Conservation (phyloP, 495 filamentous ascomycete species). For the Lepidopterella palustris region DNA sequence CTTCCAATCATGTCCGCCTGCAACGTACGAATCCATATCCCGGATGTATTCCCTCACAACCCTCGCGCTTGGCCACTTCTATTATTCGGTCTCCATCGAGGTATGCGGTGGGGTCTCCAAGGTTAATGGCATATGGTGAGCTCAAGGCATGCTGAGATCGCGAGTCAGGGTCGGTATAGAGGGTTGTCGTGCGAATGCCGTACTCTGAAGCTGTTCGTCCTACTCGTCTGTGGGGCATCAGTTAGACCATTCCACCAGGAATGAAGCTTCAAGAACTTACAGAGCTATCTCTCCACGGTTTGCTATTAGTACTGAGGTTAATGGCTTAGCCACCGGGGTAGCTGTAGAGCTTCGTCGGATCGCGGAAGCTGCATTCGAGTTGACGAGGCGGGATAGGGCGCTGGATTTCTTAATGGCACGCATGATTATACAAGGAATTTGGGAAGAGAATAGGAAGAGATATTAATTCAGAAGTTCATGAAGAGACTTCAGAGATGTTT, state of each 20-base stretch:
- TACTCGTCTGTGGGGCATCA: slow-evolving; percentile 55
- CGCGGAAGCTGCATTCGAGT: slow-evolving; percentile 7
- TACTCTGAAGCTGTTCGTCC: slow-evolving; percentile 76
- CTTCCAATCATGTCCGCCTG: neutral
- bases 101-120: slow-evolving; percentile 76
- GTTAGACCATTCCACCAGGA: neutral
- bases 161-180: slow-evolving; percentile 91
- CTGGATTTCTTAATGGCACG: slow-evolving; percentile 20
- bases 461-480: neutral
- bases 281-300: slow-evolving; percentile 97
- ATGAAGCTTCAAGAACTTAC: slow-evolving; percentile 36
- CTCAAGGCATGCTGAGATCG: slow-evolving; percentile 80
- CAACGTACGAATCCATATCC: slow-evolving; percentile 85
- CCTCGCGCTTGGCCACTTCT: slow-evolving; percentile 70
- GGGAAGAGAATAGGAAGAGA: no score
- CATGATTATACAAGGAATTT: slow-evolving; percentile 8
- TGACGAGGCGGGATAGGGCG: slow-evolving; percentile 20
- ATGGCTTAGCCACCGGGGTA: slow-evolving; percentile 39
- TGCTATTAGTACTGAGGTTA: slow-evolving; percentile 87
- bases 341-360: slow-evolving; percentile 17
- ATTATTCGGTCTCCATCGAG: slow-evolving; percentile 92
- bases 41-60: slow-evolving; percentile 86
- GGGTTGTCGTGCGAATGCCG: slow-evolving; percentile 87
- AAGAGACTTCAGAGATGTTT: neutral
- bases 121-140: slow-evolving; percentile 71